Evolutionary conservation across 495 filamentous ascomycete genomes (phyloP), one percentile per base, ranked within the genome.

Genomic region (Aspergillus mulundensis): DNA sequence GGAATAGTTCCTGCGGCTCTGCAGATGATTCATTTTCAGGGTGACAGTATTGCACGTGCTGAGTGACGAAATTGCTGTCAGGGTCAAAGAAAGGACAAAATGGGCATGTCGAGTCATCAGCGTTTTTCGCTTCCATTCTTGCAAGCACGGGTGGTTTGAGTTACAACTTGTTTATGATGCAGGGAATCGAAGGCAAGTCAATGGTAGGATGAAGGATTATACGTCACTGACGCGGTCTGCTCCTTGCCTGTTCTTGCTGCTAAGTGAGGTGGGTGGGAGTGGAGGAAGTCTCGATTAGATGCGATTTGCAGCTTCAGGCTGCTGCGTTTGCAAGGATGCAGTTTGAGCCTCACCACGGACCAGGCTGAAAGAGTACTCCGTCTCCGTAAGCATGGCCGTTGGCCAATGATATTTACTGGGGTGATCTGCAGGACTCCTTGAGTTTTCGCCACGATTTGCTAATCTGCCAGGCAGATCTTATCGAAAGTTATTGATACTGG

Each of bases 41-140:
- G 39, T 82, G 78, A 49, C 69, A 74, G 28, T 65, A 67, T 50
- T 84, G 81, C 39, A 87, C 75, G 62, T 87, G 84, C 18, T 84
- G 67, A 19, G 69, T 56, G 40, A 86, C 69, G 43, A 77, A 72
- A 42, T 77, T 71, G 15, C 66, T 55, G 54, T 84, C 79, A 21
- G 57, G 42, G 53, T 81, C 78, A 23, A 71, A 68, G 56, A 83
- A 84, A 3, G 72, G 68, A 60, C 84, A 87, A 42, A 83, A 76
- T 0, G 82, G 81, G 66, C 81, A 84, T 20, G 63, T 63, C 49
- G 67, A 46, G 6, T 42, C 60, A 43, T 56, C 28, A 6, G 34
- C 45, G 20, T 3, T 34, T 51, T 53, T 58, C 38, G 55, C 23
- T 30, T 64, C 53, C 69, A 73, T 75, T 24, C 21, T 49, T 20